Evolutionary conservation across 176 grass and related monocot genomes (phyloP), one percentile per base, ranked within the genome.

Genomic region (Canna indica): DNA sequence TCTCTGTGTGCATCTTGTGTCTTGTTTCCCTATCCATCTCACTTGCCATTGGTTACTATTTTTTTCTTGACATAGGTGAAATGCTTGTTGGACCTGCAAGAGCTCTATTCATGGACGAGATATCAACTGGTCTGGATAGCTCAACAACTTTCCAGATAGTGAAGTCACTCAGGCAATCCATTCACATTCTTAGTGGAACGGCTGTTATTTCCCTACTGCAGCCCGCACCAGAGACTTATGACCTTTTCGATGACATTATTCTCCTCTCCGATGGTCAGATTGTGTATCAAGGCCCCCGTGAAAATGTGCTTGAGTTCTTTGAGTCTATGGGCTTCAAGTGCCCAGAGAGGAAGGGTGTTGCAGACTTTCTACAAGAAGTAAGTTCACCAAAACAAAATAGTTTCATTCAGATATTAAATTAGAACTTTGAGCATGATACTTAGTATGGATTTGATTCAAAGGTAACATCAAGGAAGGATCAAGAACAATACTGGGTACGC

Each of bases 31-130:
- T n/a, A 27, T 65, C 16, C 34, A 34, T 35, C 6, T 16, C 8
- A 18, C 13, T 36, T 15, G 20, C 62, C 17, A 7, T 22, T 18
- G 18, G 38, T 31, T 44, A 33, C 35, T 22, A n/a, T 16, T 42
- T 74, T 59, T 18, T 7, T 11, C 35, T 66, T 45, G 29, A 47
- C 20, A 64, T 63, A 96, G 92, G 84, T 79, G 93, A 97, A 75
- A 97, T 97, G 88, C 77, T 97, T 66, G 93, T 97, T 28, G 93
- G 93, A 58, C 86, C 88, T 3, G 81, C 86, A 48, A 85, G 68
- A 69, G 93, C 84, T 15, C 79, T 97, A 42, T 97, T 97, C 77
- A 97, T 97, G 93, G 93, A 97, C 26, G 88, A 97, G 84, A 97
- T 97, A 65, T 97, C 93, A 0, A 97, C 93, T 67, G 93, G 93